Conservation (phyloP, 176 grass and related monocot genomes). For the Avena atlantica region DNA sequence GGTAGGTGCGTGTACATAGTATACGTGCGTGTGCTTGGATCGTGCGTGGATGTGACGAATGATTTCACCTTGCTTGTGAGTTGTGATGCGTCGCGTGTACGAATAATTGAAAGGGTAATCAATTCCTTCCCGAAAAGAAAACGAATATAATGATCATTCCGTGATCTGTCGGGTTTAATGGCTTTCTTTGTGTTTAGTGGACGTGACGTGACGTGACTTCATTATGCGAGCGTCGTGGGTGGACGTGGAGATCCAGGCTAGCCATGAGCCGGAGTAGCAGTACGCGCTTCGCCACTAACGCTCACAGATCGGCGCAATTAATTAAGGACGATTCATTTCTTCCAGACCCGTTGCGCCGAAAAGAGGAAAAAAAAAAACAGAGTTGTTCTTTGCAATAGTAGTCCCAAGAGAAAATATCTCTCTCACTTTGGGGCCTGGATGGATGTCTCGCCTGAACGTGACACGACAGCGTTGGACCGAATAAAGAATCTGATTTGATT, state of each 20-base stretch:
- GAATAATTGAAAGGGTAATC: not conserved
- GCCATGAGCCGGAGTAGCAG: slow-evolving; percentile 1
- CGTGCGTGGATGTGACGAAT: not conserved
- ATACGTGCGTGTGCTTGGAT: not conserved
- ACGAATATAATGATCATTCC: not conserved
- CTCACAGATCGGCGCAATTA: not conserved
- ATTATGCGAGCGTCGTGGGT: slow-evolving; percentile 4
- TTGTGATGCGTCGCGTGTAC: not conserved
- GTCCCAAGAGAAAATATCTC: not conserved
- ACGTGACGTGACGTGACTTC: not conserved
- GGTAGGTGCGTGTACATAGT: too few species aligned
- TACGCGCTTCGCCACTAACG: not conserved
- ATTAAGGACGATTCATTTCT: not conserved
- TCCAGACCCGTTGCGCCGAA: too few species aligned
- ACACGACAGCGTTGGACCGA: not conserved
- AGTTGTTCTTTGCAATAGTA: too few species aligned
- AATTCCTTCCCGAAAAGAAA: not conserved
- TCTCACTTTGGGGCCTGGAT: not conserved
- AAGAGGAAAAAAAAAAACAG: not conserved
- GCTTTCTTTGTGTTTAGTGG: not conserved
- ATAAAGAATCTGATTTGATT: not conserved
- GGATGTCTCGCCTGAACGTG: not conserved
- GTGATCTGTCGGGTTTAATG: slow-evolving; percentile 5
- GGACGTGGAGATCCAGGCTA: slow-evolving; percentile 15
- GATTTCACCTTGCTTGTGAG: too few species aligned